A percentile compares a stretch with the other conserved stretches of the same genome.
Conservation (phyloP, 139 green algal genomes). For the Helicosporidium sp. region DNA sequence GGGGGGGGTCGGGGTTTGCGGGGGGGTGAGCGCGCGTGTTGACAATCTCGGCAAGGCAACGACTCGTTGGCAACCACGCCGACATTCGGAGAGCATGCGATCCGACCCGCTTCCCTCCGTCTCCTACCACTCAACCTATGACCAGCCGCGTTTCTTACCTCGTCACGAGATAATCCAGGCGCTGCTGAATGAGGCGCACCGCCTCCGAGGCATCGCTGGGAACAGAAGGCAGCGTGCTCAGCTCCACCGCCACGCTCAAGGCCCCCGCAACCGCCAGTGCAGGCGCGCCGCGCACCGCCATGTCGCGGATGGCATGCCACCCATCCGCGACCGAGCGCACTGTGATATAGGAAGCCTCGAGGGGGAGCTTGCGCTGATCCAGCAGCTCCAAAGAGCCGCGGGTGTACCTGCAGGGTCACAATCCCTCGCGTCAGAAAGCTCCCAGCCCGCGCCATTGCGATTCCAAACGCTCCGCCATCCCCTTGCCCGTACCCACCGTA, state of each 20-base stretch:
- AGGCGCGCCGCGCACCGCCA: slow-evolving; percentile 82
- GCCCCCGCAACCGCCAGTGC: slow-evolving; percentile 79
- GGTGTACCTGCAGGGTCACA: neutral
- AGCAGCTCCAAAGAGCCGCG: slow-evolving; percentile 56
- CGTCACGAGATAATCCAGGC: slow-evolving; percentile 58
- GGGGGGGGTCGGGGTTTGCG: slow-evolving; percentile 43
- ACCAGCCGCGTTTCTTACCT: slow-evolving; percentile 23
- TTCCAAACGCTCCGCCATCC: no score
- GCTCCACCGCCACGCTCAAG: slow-evolving; percentile 46
- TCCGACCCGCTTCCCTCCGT: no score
- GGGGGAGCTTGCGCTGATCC: slow-evolving; percentile 71
- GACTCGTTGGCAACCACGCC: no score
- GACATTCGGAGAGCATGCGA: no score
- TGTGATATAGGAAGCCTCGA: slow-evolving; percentile 38
- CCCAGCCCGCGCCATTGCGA: no score
- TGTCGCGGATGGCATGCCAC: slow-evolving; percentile 57
- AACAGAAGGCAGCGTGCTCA: slow-evolving; percentile 32
- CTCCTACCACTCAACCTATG: no score
- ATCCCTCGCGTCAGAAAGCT: no score
- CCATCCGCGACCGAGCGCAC: slow-evolving; percentile 29
- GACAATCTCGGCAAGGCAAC: neutral
- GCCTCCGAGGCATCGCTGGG: slow-evolving; percentile 7
- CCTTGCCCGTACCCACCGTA: no score
- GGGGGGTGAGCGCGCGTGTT: no score
- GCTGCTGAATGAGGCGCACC: slow-evolving; percentile 18